Base-by-base conservation (phyloP, 352 stramenopile genomes). In the Phytophthora citricola region DNA sequence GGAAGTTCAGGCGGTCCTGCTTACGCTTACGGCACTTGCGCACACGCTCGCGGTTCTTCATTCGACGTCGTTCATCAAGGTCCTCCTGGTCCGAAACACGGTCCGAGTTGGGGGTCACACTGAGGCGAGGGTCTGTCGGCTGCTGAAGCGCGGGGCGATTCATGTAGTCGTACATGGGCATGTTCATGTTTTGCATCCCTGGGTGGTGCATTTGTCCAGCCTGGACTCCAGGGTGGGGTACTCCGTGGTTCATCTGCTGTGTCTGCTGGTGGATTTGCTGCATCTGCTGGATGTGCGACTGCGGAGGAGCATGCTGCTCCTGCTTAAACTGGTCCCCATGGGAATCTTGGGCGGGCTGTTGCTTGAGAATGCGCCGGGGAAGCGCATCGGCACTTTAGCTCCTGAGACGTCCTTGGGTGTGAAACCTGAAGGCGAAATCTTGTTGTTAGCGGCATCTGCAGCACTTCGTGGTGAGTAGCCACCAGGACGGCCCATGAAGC, bases 21-120 rank as follows among this genome's bases (percentile, higher is more conserved):
- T 95, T 95, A 56, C 86, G 86, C 69, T 95, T 95, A 45, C 88
- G 84, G 69, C 86, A 95, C 76, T 95, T 95, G 77, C 88, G 88
- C 31, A 95, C 88, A 44, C 86, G 86, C 71, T 95, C 88, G 27
- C 88, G 86, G 73, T 95, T 95, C 71, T 94, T 95, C 86, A 95
- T 93, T 49, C 87, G 83, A 14, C 87, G 87, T 17, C 85, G 85
- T 57, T 93, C 87, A 46, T 95, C 87, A n/a, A 95, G 53, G 47
- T 95, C 87, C 27, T 94, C 85, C 50, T 87, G 82, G 58, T 93
- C 85, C 3, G 80, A 88, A 20, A 78, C 74, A 27, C 76, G 76
- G 48, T 93, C 86, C 32, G 86, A 94, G 57, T 82, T 80, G 7
- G 85, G 82, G 31, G 79, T 90, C 17, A 83, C 76, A 52, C 75